Evolutionary conservation across 208 protist genomes (phyloP).

Genomic region (Leishmania amazonensis): DNA sequence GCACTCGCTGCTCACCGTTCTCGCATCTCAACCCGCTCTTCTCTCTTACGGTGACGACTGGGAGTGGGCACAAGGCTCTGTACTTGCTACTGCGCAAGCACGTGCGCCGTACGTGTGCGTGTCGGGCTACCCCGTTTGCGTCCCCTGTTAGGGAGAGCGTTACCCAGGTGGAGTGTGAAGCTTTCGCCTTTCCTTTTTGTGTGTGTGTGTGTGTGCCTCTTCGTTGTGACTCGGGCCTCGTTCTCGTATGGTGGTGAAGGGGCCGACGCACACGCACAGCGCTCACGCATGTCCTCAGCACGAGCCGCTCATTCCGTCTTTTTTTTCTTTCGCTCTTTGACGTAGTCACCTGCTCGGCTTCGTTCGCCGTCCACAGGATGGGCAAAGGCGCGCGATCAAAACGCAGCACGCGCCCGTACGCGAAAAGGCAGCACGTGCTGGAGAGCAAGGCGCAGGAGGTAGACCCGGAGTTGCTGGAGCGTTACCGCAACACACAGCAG

Average conservation of each 20-base stretch:
- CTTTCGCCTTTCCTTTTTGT: background rate
- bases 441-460: slow-evolving; percentile 58
- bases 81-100: background rate
- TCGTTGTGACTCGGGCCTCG: background rate
- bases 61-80: background rate
- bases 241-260: background rate
- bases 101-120: background rate
- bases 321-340: background rate
- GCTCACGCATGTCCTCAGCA: background rate
- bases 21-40: background rate
- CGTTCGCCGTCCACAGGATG: slow-evolving; percentile 43
- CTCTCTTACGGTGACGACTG: background rate
- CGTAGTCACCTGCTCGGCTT: background rate
- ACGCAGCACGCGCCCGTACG: slow-evolving; percentile 40
- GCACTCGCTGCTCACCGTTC: background rate
- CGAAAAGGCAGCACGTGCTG: slow-evolving; percentile 42
- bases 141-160: background rate
- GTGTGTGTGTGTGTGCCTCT: background rate
- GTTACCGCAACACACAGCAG: slow-evolving; percentile 84
- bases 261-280: background rate
- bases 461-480: slow-evolving; percentile 75
- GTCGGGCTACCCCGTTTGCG: background rate
- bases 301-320: background rate
- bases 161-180: background rate
- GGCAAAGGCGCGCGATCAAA: slow-evolving; percentile 82